phyloP scores from a whole-genome alignment of 176 grass and related monocot genomes.

The Oryza nivara region DNA sequence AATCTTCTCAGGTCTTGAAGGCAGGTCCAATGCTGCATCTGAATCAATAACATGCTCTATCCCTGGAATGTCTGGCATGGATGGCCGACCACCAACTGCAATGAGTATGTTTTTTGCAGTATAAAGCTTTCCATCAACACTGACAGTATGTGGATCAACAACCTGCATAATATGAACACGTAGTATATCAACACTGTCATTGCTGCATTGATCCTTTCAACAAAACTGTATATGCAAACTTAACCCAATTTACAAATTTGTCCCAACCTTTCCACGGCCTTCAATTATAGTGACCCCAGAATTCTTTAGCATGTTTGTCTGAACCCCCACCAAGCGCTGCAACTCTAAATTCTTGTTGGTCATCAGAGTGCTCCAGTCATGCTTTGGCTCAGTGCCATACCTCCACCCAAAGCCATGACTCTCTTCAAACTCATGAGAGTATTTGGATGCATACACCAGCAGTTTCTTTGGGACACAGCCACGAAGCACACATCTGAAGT shows the following conservation, averaged over 20 bases:
- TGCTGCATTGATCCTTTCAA: not conserved
- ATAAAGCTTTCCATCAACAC: constrained; percentile 73
- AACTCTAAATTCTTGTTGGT: constrained; percentile 84
- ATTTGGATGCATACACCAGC: constrained; percentile 75
- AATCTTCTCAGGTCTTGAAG: constrained; percentile 68
- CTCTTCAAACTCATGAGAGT: constrained; percentile 79
- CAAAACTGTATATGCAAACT: not conserved
- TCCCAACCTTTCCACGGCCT: constrained; percentile 72
- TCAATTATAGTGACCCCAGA: constrained; percentile 74
- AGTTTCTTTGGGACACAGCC: constrained; percentile 83
- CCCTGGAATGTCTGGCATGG: constrained; percentile 73
- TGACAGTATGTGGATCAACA: constrained; percentile 69
- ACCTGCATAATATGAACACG: constrained; percentile 49
- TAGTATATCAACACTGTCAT: not conserved
- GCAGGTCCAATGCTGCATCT: constrained; percentile 78
- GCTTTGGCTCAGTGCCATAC: constrained; percentile 68
- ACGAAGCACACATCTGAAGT: constrained; percentile 75
- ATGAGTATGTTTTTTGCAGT: constrained; percentile 81
- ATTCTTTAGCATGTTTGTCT: constrained; percentile 74
- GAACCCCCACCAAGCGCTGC: constrained; percentile 68
- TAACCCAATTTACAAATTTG: constrained; percentile 5
- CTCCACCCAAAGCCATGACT: constrained; percentile 75
- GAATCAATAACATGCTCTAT: constrained; percentile 78
- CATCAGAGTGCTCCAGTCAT: constrained; percentile 77
- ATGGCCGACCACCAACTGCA: constrained; percentile 64